Percentiles rank a stretch among this genome's conserved stretches.
These are phyloP conservation scores for Sherardia arvensis DNA, from an alignment of 257 asterid species.

Conservation along the genomic window DNA sequence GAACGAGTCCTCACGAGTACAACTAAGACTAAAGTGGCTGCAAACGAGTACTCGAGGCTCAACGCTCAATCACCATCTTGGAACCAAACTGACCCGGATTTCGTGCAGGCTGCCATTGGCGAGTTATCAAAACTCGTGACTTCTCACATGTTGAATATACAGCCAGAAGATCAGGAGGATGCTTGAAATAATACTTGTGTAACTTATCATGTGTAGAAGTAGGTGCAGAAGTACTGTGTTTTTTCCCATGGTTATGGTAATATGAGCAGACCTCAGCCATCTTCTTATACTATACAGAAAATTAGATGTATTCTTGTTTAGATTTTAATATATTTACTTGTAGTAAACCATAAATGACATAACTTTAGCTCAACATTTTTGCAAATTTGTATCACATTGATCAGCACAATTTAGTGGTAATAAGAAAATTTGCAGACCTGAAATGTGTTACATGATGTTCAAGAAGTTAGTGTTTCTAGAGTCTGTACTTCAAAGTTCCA, in stretches of 20 bases:
- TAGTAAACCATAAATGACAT: background rate
- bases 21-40: slow-evolving; percentile 59
- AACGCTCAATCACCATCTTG: slow-evolving; percentile 31
- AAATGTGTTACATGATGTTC: too few relatives aligned
- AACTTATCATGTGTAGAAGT: background rate
- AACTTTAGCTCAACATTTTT: background rate
- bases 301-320: background rate
- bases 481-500: too few relatives aligned
- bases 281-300: background rate
- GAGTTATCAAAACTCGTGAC: slow-evolving; percentile 48
- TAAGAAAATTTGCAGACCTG: too few relatives aligned
- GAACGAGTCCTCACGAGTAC: slow-evolving; percentile 49
- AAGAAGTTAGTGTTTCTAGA: too few relatives aligned
- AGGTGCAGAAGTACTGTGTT: background rate
- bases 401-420: background rate
- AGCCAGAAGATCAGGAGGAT: slow-evolving; percentile 32
- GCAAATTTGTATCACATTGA: too few relatives aligned
- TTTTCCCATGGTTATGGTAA: background rate
- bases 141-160: slow-evolving; percentile 46
- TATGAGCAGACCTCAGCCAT: background rate
- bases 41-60: slow-evolving; percentile 48
- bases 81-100: slow-evolving; percentile 31
- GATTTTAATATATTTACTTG: background rate
- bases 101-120: slow-evolving; percentile 44
- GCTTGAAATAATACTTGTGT: slow-evolving; percentile 13